Conservation (phyloP, 257 asterid species). For the Ajuga chamaepitys region DNA sequence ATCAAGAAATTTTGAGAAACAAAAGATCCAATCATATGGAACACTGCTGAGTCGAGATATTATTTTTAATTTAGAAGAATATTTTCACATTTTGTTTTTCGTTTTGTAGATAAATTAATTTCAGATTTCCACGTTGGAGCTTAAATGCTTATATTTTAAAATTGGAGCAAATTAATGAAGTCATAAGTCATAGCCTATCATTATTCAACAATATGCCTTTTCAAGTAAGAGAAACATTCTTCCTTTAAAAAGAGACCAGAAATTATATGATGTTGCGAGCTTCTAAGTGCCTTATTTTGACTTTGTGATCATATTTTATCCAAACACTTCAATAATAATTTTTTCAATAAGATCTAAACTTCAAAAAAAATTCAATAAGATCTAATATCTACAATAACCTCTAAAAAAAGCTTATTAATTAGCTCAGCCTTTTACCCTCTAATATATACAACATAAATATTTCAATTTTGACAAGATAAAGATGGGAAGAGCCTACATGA, state of each 20-base stretch:
- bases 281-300: no score
- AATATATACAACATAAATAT: background rate
- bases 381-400: background rate
- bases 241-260: background rate
- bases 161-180: background rate
- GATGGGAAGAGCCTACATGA: background rate
- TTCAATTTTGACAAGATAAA: background rate
- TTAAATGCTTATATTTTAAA: background rate
- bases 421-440: background rate
- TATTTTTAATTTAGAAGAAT: no score
- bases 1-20: background rate
- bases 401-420: background rate
- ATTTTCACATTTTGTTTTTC: background rate
- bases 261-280: no score
- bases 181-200: no score
- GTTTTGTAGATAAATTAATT: background rate
- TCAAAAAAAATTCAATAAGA: no score
- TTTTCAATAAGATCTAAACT: background rate
- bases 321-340: background rate
- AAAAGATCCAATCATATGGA: background rate
- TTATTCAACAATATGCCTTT: background rate
- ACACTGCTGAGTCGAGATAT: no score
- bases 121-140: background rate
- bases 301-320: background rate
- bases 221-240: background rate